Evolutionary conservation across 2,329 filamentous ascomycete species (phyloP), one percentile per base, ranked within the genome.

Genomic region (Penicillium concentricum): DNA sequence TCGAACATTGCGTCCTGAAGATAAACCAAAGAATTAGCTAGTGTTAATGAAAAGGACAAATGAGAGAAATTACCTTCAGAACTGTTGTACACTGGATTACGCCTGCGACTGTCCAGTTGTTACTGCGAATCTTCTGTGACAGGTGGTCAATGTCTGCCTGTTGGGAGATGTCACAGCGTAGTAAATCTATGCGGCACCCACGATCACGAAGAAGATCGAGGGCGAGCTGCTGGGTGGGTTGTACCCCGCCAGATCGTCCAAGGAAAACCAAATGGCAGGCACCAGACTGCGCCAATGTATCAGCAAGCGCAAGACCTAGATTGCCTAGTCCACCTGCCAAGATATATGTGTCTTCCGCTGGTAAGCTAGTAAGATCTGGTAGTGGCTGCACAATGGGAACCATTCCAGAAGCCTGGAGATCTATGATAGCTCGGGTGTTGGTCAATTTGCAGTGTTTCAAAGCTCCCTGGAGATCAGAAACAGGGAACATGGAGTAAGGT

Each of bases 261-360:
- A 67, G 60, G 57, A 67, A 65, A 2, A 67, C 57, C n/a, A 66
- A 48, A 39, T 67, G 62, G 3, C 60, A 59, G 16, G 65, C 62
- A 7, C 65, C 64, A 42, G 52, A 58, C 9, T 56, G 49, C 7
- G 56, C 55, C 39, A 67, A 49, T 4, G 56, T 64, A 12, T 60
- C 52, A 7, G 65, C 65, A 28, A 64, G 43, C 9, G 62, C 58
- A 24, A 65, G 56, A 15, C 65, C 65, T 1, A 67, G 54, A 28
- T 60, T 62, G 10, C 65, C 62, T n/a, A 67, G 45, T 1, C 65
- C 65, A 45, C 64, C 64, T 10, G 61, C 62, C 22, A 67, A 56
- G 6, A 67, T 56, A 12, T 65, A 67, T 2, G 65, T 65, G 10
- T 48, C 45, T 26, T 52, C 45, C 12, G 49, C 42, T 5, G 61